Conservation (phyloP, 2,329 filamentous ascomycete genomes). For the Pyrenophora teres region DNA sequence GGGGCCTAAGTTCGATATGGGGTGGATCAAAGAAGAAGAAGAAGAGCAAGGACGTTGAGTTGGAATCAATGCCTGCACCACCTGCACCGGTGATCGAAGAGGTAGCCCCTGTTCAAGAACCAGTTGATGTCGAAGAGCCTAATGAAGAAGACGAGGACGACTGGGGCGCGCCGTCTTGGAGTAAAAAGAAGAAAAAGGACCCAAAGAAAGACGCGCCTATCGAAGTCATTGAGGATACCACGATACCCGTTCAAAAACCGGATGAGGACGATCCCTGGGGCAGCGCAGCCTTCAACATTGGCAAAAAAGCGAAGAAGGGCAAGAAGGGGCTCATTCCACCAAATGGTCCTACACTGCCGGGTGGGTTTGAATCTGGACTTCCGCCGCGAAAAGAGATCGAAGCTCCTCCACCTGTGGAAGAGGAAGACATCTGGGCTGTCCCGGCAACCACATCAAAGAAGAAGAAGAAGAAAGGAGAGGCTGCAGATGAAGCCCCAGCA, state of each 20-base stretch:
- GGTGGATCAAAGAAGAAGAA: constrained; percentile 55
- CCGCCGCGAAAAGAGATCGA: constrained; percentile 61
- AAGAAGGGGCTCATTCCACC: constrained; percentile 59
- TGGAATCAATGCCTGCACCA: constrained; percentile 39
- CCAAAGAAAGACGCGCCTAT: constrained; percentile 48
- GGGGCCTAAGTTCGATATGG: constrained; percentile 47
- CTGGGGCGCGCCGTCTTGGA: constrained; percentile 62
- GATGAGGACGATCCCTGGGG: constrained; percentile 50
- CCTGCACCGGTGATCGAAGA: constrained; percentile 38
- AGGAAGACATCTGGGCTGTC: constrained; percentile 42
- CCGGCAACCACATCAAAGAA: constrained; percentile 35
- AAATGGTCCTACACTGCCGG: constrained; percentile 55
- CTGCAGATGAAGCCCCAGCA: constrained; percentile 21
- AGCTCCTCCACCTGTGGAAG: constrained; percentile 40
- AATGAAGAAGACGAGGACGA: constrained; percentile 58
- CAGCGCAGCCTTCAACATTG: constrained; percentile 46
- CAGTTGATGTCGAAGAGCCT: constrained; percentile 57
- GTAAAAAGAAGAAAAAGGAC: constrained; percentile 52
- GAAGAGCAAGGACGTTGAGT: constrained; percentile 46
- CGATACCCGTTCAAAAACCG: constrained; percentile 50
- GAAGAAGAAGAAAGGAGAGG: constrained; percentile 39
- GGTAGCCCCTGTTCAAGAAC: constrained; percentile 44
- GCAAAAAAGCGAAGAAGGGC: constrained; percentile 61
- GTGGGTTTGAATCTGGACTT: constrained; percentile 44
- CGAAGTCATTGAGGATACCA: constrained; percentile 48